Conservation (phyloP, 371 early-diverging fungal species). For the Mortierella sp. region DNA sequence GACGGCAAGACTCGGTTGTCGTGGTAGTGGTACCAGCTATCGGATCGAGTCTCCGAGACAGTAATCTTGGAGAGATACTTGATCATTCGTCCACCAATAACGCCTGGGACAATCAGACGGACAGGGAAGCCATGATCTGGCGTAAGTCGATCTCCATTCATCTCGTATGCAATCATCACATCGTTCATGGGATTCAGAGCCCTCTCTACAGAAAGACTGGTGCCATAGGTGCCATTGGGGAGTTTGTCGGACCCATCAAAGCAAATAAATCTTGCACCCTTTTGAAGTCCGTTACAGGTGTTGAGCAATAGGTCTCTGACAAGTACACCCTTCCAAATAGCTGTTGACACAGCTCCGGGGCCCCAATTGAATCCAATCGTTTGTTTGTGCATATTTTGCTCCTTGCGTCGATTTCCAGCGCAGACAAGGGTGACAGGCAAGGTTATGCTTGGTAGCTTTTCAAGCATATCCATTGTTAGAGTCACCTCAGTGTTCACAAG, state of each 20-base stretch:
- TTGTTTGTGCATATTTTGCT: slow-evolving; percentile 78
- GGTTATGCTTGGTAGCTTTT: slow-evolving; percentile 56
- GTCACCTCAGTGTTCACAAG: slow-evolving; percentile 59
- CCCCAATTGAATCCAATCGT: slow-evolving; percentile 84
- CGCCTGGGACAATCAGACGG: slow-evolving; percentile 86
- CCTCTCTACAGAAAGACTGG: slow-evolving; percentile 76
- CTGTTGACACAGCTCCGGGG: slow-evolving; percentile 77
- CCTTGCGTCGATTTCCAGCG: slow-evolving; percentile 87
- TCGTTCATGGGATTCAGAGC: slow-evolving; percentile 77
- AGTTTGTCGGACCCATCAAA: slow-evolving; percentile 77
- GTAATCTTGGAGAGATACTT: slow-evolving; percentile 80
- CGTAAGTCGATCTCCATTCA: slow-evolving; percentile 83
- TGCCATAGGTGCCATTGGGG: slow-evolving; percentile 79
- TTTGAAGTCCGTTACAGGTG: slow-evolving; percentile 59
- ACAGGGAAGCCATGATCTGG: slow-evolving; percentile 87
- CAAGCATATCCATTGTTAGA: slow-evolving; percentile 68
- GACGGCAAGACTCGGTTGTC: slow-evolving; percentile 89
- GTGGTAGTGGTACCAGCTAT: slow-evolving; percentile 78
- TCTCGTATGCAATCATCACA: slow-evolving; percentile 86
- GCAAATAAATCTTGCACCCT: slow-evolving; percentile 69
- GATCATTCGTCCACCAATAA: slow-evolving; percentile 87
- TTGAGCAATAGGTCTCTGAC: slow-evolving; percentile 77
- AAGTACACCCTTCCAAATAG: slow-evolving; percentile 84
- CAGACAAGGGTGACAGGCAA: slow-evolving; percentile 76
- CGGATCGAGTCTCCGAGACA: slow-evolving; percentile 68